Conservation (phyloP, 2,329 filamentous ascomycete genomes). For the Aureobasidium sp. region DNA sequence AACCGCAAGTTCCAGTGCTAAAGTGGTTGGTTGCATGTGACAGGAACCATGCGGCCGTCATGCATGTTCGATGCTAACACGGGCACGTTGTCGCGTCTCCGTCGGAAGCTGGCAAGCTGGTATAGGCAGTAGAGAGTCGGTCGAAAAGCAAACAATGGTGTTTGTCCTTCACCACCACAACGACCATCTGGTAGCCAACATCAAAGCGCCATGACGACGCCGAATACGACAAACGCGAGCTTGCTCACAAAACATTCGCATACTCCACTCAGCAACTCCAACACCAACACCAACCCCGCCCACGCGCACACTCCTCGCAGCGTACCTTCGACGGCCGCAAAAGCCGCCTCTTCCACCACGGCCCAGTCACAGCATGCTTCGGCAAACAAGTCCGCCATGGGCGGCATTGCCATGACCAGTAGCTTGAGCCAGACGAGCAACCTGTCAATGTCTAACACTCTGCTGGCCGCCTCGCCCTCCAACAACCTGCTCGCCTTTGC, state of each 20-base stretch:
- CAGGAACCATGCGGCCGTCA: background rate
- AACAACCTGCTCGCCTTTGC: conserved; percentile 28
- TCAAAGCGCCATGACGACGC: conserved; percentile 7
- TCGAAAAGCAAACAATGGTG: background rate
- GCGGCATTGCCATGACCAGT: conserved; percentile 25
- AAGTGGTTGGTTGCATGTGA: conserved; percentile 5
- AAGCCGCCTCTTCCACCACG: conserved; percentile 21
- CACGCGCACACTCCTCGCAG: conserved; percentile 24
- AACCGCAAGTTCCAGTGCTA: background rate
- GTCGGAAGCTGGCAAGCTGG: background rate
- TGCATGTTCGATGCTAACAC: background rate
- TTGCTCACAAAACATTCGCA: background rate
- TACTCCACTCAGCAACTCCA: background rate
- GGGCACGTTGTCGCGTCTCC: background rate
- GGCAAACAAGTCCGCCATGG: conserved; percentile 19
- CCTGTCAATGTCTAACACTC: conserved; percentile 16
- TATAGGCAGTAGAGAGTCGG: background rate
- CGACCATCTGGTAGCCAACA: background rate
- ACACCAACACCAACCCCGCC: background rate
- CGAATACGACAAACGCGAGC: background rate
- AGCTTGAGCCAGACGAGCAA: conserved; percentile 22
- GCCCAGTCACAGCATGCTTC: conserved; percentile 30
- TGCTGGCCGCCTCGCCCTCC: conserved; percentile 22
- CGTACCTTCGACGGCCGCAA: conserved; percentile 24
- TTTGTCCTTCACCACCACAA: background rate